Evolutionary conservation across 306 rosid genomes (phyloP).

Genomic region (Clitoria ternatea): DNA sequence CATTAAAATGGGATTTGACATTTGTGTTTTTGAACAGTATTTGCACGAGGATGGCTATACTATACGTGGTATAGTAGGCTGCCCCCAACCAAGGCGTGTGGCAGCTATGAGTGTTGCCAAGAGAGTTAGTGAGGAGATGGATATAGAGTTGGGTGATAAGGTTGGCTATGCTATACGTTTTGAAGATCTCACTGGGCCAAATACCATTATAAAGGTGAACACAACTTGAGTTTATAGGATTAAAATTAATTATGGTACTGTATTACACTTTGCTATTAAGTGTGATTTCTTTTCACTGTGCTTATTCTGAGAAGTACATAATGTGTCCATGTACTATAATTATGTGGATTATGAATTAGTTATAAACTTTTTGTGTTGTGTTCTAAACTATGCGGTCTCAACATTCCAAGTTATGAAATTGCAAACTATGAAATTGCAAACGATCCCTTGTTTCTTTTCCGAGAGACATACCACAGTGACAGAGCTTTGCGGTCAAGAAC

Average conservation of each 20-base stretch:
- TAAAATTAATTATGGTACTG: neutral
- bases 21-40: constrained; percentile 58
- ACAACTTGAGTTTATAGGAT: neutral
- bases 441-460: no score
- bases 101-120: constrained; percentile 99
- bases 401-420: no score
- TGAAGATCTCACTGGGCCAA: constrained; percentile 95
- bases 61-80: constrained; percentile 68
- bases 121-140: constrained; percentile 99
- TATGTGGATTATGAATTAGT: neutral
- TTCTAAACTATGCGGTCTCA: no score
- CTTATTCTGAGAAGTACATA: neutral
- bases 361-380: neutral
- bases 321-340: neutral
- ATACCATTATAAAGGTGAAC: constrained; percentile 76
- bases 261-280: neutral
- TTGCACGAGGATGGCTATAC: constrained; percentile 94
- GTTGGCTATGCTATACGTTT: constrained; percentile 98
- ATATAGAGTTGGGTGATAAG: constrained; percentile 85
- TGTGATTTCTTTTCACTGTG: neutral
- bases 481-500: constrained; percentile 75
- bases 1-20: constrained; percentile 21
- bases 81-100: constrained; percentile 99
- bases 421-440: no score
- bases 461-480: no score